These are phyloP conservation scores for Plasmodium gonderi DNA, from an alignment of 169 alveolate genomes.

Conservation along the genomic window DNA sequence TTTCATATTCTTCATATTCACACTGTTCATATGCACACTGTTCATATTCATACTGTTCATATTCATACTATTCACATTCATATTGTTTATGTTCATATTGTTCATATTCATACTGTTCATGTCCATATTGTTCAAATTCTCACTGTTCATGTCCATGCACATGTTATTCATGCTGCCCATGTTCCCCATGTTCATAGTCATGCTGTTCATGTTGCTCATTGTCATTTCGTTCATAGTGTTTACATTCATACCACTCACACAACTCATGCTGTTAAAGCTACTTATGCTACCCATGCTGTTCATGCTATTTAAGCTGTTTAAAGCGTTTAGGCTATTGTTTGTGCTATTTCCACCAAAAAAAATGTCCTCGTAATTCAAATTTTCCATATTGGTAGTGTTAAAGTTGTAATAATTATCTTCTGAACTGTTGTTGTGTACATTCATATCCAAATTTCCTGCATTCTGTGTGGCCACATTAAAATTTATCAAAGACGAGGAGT, in stretches of 20 bases:
- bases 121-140: not conserved
- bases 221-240: not conserved
- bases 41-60: not conserved
- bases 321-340: not conserved
- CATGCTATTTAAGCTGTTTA: not conserved
- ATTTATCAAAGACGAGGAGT: not conserved
- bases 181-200: not conserved
- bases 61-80: not conserved
- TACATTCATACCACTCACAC: not conserved
- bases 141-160: not conserved
- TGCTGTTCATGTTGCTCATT: not conserved
- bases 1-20: not conserved
- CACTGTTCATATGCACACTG: not conserved
- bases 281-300: not conserved
- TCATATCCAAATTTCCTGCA: not conserved
- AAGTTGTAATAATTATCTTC: constrained; percentile 35
- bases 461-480: not conserved
- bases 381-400: not conserved
- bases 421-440: not conserved
- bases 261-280: not conserved
- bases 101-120: not conserved
- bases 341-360: constrained; percentile 1
- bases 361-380: constrained; percentile 34
- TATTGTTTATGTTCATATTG: not conserved
- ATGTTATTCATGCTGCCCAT: not conserved